Base-by-base conservation (phyloP, 257 asterid species). In the Euphrasia confusa region DNA sequence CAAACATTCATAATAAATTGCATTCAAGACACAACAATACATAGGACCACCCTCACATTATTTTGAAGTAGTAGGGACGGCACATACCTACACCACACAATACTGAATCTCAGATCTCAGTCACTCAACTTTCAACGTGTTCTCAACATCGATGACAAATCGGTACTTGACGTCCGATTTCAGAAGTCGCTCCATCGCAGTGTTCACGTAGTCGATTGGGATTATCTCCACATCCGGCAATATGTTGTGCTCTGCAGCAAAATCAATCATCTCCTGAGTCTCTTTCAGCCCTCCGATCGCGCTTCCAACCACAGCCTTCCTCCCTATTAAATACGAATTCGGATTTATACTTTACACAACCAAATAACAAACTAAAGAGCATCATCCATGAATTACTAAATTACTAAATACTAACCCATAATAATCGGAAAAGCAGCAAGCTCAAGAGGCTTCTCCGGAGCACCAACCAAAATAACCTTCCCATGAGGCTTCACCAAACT, bases 111-210 rank as follows among this genome's bases (percentile, higher is more conserved):
- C 24, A 21, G 24, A 21, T 21, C 24, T 30, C 33, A 30, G 4
- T 30, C 33, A 30, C 33, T 30, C 33, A 30, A 30, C 33, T 30
- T 30, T 30, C 33, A 68, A 37, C 0, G 77, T 55, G 0, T 73
- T 73, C 39, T 17, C 71, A 15, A 68, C 56, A 32, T 73, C 78
- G 11, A 73, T 68, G 5, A 73, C 78, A 26, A 73, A 73, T 2
- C 89, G 72, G 56, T 82, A 82, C 69, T 77, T 82, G 17, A 79
- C 83, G 48, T 82, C 86, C 3, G 75, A 66, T 10, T 77, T 82
- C 11, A 55, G 53, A 3, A 83, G 84, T 7, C 89, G 79, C 0
- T 83, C 89, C 75, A 83, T 77, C 0, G 86, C 86, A 0, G 78
- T 77, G 74, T 83, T 80, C 6, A 83, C 67, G 58, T 82, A 79